A percentile compares a stretch with the other conserved stretches of the same genome.
Evolutionary conservation across 2,329 filamentous ascomycete genomes (phyloP).

Genomic region (Exophiala oligosperma): DNA sequence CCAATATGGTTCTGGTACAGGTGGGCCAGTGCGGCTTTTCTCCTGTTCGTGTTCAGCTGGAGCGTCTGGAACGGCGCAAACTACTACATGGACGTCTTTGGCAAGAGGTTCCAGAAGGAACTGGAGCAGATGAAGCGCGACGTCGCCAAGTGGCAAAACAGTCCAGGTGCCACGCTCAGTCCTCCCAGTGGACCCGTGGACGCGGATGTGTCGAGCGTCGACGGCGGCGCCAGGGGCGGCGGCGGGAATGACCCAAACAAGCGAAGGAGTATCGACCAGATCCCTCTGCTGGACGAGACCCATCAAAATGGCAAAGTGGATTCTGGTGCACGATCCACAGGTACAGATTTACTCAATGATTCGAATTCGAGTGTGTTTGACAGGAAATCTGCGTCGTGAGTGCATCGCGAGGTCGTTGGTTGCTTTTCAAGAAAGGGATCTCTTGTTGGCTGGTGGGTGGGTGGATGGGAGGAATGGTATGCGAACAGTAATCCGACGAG

Average conservation of each 20-base stretch:
- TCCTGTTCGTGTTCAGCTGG: slow-evolving; percentile 84
- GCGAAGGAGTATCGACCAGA: slow-evolving; percentile 24
- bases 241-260: slow-evolving; percentile 4
- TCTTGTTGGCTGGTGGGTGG: too few species aligned
- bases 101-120: slow-evolving; percentile 94
- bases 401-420: background rate
- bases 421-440: too few species aligned
- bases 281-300: slow-evolving; percentile 27
- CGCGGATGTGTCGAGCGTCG: slow-evolving; percentile 2
- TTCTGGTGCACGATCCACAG: slow-evolving; percentile 4
- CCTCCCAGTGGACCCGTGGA: slow-evolving; percentile 18
- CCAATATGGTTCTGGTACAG: slow-evolving; percentile 92
- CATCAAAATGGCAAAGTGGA: slow-evolving; percentile 10
- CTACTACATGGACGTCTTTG: slow-evolving; percentile 98
- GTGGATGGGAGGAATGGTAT: too few species aligned
- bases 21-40: slow-evolving; percentile 74
- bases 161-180: slow-evolving; percentile 37
- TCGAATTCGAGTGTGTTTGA: slow-evolving; percentile 9
- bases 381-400: slow-evolving; percentile 4
- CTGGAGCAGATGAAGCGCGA: slow-evolving; percentile 85
- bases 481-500: too few species aligned
- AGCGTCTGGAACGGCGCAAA: slow-evolving; percentile 96
- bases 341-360: slow-evolving; percentile 18
- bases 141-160: slow-evolving; percentile 81
- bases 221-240: background rate